Conservation (phyloP, 306 rosid genomes). For the Corylus americana region DNA sequence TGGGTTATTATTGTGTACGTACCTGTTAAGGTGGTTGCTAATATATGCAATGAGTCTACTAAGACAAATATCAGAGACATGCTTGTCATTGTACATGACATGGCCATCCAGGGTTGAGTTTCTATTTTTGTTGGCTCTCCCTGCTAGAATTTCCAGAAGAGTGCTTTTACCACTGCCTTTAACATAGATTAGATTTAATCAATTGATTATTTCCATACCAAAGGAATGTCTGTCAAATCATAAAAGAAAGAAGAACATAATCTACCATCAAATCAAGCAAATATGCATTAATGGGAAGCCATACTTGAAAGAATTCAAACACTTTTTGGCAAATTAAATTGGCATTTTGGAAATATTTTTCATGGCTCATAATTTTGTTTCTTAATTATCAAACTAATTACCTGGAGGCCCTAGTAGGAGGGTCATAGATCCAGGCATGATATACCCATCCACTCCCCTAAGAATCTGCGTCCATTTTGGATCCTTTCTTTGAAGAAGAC, state of each 20-base stretch:
- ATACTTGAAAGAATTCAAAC: too few species aligned
- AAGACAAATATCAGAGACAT: constrained; percentile 2
- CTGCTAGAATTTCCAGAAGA: constrained; percentile 11
- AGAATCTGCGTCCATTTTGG: constrained; percentile 1
- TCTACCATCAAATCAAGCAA: too few species aligned
- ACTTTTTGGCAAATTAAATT: too few species aligned
- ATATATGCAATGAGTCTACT: constrained; percentile 13
- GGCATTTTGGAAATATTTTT: too few species aligned
- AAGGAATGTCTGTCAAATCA: neutral
- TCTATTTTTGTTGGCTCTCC: constrained; percentile 1
- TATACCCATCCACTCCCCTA: constrained; percentile 11
- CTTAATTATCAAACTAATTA: neutral
- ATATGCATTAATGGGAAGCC: too few species aligned
- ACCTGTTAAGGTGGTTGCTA: neutral
- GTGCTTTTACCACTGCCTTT: constrained; percentile 7
- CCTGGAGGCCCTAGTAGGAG: constrained; percentile 12
- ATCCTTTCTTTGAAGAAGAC: neutral
- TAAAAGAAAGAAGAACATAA: too few species aligned
- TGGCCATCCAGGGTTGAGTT: neutral
- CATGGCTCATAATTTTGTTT: neutral
- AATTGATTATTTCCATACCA: neutral
- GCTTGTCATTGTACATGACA: neutral
- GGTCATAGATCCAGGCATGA: constrained; percentile 12
- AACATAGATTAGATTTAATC: neutral
- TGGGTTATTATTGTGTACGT: neutral